Evolutionary conservation across 805 yeast genomes (phyloP).

Genomic region (Brettanomyces anomalus): DNA sequence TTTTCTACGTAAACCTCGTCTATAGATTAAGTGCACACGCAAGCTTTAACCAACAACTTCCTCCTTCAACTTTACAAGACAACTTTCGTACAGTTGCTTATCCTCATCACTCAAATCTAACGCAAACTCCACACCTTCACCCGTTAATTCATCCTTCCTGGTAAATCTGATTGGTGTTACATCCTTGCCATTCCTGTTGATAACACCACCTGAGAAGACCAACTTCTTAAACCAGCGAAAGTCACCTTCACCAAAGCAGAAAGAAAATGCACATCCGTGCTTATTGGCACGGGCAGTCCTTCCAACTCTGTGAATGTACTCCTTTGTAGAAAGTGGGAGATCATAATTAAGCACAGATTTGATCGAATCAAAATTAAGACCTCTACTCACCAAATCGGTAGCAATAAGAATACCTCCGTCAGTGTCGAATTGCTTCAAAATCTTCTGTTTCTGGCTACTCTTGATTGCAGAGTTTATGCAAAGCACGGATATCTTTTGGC

Average conservation of each 20-base stretch:
- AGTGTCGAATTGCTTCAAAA: constrained; percentile 49
- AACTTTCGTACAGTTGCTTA: constrained; percentile 32
- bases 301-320: constrained; percentile 93
- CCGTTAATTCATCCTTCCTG: constrained; percentile 8
- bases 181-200: constrained; percentile 38
- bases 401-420: constrained; percentile 49
- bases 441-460: constrained; percentile 41
- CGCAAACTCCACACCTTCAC: constrained; percentile 10
- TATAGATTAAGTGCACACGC: constrained; percentile 1
- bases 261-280: constrained; percentile 62
- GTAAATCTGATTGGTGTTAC: constrained; percentile 26
- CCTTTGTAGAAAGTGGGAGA: constrained; percentile 78
- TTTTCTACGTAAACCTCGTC: constrained; percentile 7
- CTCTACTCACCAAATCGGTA: constrained; percentile 94
- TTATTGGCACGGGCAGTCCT: constrained; percentile 94
- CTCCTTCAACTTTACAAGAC: constrained; percentile 35
- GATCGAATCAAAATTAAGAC: constrained; percentile 70
- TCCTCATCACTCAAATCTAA: constrained; percentile 28
- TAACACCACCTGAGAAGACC: constrained; percentile 37
- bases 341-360: constrained; percentile 83
- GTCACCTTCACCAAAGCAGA: constrained; percentile 76
- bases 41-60: constrained; percentile 27
- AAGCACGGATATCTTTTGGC: constrained; percentile 20
- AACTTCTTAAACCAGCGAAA: constrained; percentile 48
- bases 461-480: constrained; percentile 55